Conservation (phyloP, 441 rosid species). For the Pelargonium myrrhifolium region DNA sequence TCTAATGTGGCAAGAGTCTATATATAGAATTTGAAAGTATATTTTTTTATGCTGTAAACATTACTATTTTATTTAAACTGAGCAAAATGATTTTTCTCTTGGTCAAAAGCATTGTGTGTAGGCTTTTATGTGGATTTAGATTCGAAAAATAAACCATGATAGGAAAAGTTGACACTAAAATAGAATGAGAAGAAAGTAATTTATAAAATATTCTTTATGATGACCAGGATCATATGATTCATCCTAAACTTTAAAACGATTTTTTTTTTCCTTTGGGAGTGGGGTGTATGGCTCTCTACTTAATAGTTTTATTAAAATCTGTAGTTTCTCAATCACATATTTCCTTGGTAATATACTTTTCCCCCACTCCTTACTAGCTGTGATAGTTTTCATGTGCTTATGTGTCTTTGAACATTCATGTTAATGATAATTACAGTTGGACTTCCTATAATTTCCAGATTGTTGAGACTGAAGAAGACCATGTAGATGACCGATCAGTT, state of each 20-base stretch:
- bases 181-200: not conserved
- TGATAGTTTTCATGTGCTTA: not conserved
- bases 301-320: not conserved
- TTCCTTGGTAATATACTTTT: too few relatives aligned
- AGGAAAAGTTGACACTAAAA: not conserved
- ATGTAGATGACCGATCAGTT: slow-evolving; percentile 77
- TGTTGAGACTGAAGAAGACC: slow-evolving; percentile 62
- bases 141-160: not conserved
- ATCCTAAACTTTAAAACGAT: not conserved
- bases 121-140: not conserved
- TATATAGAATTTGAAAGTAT: not conserved
- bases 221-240: not conserved
- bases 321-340: too few relatives aligned
- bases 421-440: slow-evolving; percentile 9
- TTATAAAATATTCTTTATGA: not conserved
- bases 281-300: too few relatives aligned
- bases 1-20: not conserved
- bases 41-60: too few relatives aligned
- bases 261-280: not conserved
- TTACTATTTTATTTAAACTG: not conserved
- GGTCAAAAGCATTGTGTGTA: not conserved
- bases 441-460: slow-evolving; percentile 36
- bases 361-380: not conserved
- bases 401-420: slow-evolving; percentile 1
- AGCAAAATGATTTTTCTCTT: not conserved